Conservation (phyloP, 768 basidiomycete species). For the Russula compacta region DNA sequence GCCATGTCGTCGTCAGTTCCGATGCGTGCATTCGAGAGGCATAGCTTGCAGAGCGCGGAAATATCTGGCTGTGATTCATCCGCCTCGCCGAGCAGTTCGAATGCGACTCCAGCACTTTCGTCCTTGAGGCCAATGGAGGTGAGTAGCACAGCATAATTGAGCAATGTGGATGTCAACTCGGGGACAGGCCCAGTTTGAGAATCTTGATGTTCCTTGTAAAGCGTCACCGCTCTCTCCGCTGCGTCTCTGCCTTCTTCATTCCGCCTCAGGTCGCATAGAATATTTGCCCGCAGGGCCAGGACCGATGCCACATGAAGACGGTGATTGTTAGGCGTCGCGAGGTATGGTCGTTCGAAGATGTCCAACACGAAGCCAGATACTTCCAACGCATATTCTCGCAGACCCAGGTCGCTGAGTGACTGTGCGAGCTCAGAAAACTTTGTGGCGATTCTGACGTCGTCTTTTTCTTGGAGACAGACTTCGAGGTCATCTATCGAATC, state of each 20-base stretch:
- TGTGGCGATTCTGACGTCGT: neutral
- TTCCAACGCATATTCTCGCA: neutral
- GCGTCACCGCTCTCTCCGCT: neutral
- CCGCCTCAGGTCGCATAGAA: constrained; percentile 1
- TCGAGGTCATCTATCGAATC: neutral
- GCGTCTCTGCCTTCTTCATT: neutral
- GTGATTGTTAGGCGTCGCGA: neutral
- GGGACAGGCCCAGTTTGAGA: neutral
- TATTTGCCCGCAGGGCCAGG: neutral
- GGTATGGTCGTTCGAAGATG: neutral
- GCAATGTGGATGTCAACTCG: neutral
- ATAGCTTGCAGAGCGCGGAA: neutral
- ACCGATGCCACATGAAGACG: neutral
- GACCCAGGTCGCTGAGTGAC: constrained; percentile 11
- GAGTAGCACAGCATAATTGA: constrained; percentile 1
- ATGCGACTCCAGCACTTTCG: neutral
- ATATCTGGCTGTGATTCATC: neutral
- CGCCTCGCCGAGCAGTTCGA: constrained; percentile 1
- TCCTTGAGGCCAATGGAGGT: neutral
- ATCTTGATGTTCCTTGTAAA: neutral
- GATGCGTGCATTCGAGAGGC: neutral
- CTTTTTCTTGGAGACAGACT: neutral
- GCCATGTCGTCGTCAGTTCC: neutral
- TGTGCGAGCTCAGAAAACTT: constrained; percentile 2
- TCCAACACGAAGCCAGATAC: neutral